Conservation (phyloP, 2,329 filamentous ascomycete genomes). For the Neodidymelliopsis sp. region DNA sequence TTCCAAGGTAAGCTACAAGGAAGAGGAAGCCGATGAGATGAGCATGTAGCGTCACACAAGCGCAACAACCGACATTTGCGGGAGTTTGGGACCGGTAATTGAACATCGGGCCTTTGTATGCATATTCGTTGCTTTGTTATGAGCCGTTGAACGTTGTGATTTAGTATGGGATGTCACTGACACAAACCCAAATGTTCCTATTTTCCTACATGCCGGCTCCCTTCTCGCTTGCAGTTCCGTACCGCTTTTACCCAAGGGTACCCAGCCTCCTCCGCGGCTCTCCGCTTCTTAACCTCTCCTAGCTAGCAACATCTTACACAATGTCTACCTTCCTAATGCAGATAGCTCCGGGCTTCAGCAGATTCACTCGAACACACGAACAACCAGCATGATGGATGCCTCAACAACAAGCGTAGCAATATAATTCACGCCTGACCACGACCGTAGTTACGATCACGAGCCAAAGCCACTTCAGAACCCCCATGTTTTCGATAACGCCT, state of each 20-base stretch:
- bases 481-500: slow-evolving; percentile 7
- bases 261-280: slow-evolving; percentile 17
- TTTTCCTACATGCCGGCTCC: slow-evolving; percentile 14
- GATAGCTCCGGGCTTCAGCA: slow-evolving; percentile 12
- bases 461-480: slow-evolving; percentile 3
- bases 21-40: slow-evolving; percentile 44
- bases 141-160: slow-evolving; percentile 3
- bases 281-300: slow-evolving; percentile 9
- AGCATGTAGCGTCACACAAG: slow-evolving; percentile 19
- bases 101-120: slow-evolving; percentile 10
- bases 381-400: not conserved
- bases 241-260: slow-evolving; percentile 18
- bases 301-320: slow-evolving; percentile 8
- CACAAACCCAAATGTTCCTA: slow-evolving; percentile 13
- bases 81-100: slow-evolving; percentile 8
- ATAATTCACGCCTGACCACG: slow-evolving; percentile 5
- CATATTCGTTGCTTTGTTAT: not conserved
- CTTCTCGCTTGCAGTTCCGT: slow-evolving; percentile 15
- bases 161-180: slow-evolving; percentile 11
- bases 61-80: slow-evolving; percentile 1
- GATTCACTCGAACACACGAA: slow-evolving; percentile 1
- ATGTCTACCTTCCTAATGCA: slow-evolving; percentile 14
- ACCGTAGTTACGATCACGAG: slow-evolving; percentile 7
- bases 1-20: slow-evolving; percentile 45
- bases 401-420: slow-evolving; percentile 18